A percentile compares a stretch with the other conserved stretches of the same genome.
Evolutionary conservation across 345 rosid genomes (phyloP).

Genomic region (Camelina hispida): DNA sequence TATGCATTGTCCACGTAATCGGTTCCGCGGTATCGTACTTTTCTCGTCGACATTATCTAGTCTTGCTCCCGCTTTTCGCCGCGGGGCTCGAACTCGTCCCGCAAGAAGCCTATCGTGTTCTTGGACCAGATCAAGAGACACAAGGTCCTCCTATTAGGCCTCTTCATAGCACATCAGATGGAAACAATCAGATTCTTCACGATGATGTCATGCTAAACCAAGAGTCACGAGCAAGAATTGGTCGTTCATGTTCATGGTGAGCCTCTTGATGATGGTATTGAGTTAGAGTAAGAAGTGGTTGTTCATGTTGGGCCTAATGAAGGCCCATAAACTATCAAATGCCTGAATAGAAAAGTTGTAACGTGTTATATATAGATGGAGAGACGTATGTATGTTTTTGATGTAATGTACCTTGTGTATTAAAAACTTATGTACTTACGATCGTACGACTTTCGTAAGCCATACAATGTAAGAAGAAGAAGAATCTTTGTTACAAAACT

Average conservation of each 20-base stretch:
- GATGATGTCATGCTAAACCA: neutral
- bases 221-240: neutral
- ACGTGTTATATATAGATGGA: neutral
- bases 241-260: too few species aligned
- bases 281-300: neutral
- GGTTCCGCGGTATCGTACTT: constrained; percentile 30
- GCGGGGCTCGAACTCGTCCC: constrained; percentile 43
- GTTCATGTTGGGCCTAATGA: neutral
- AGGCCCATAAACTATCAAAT: constrained; percentile 1
- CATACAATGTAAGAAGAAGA: neutral
- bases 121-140: constrained; percentile 1
- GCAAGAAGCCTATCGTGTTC: constrained; percentile 30
- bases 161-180: neutral
- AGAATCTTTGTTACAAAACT: neutral
- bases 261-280: neutral
- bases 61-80: constrained; percentile 36
- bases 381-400: constrained; percentile 11
- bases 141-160: neutral
- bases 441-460: constrained; percentile 8
- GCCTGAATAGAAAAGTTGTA: neutral
- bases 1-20: constrained; percentile 24
- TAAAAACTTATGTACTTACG: neutral
- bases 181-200: neutral
- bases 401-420: neutral
- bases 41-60: constrained; percentile 27